Evolutionary conservation across 345 rosid species (phyloP), one percentile per base, ranked within the genome.

Genomic region (Mangifera indica): DNA sequence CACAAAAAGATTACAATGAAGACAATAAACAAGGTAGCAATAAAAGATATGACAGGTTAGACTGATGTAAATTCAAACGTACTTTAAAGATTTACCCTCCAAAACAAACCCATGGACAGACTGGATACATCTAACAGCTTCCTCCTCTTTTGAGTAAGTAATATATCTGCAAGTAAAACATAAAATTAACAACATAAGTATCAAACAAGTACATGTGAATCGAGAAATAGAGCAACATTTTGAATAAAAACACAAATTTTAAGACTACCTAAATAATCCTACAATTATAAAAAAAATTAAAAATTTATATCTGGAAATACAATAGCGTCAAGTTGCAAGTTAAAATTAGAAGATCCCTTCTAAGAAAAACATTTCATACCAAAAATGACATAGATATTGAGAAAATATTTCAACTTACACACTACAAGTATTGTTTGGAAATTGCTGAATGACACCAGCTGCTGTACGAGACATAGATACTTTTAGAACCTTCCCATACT

Each of bases 381-480:
- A 45, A 54, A 58, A 4, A 15, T 58, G 44, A 46, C 14, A 10
- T 9, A 70, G 42, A 57, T 12, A 21, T 20, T 12, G 25, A 20
- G 44, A 46, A 29, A 26, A 40, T 17, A 40, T 64, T 44, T 66
- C 46, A 69, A 81, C 97, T 84, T 79, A 91, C 96, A 93, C 97
- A 84, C 97, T 86, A 82, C 98, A 93, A 75, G 94, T 89, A 77
- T 79, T 91, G 84, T 91, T 93, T 52, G 98, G 89, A 74, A 88
- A 89, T 66, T 88, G 97, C 77, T 89, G 94, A 76, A 91, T 82
- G 29, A 86, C 84, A 71, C 98, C 98, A 63, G 94, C 53, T 69
- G 97, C 84, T n/a, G 96, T 88, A 21, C 91, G 90, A 53, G 97
- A 89, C 94, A 91, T 84, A 21, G 98, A 91, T n/a, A 91, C 97